Base-by-base conservation (phyloP, 192 early-diverging fungal species). In the Coemansia sp. region DNA sequence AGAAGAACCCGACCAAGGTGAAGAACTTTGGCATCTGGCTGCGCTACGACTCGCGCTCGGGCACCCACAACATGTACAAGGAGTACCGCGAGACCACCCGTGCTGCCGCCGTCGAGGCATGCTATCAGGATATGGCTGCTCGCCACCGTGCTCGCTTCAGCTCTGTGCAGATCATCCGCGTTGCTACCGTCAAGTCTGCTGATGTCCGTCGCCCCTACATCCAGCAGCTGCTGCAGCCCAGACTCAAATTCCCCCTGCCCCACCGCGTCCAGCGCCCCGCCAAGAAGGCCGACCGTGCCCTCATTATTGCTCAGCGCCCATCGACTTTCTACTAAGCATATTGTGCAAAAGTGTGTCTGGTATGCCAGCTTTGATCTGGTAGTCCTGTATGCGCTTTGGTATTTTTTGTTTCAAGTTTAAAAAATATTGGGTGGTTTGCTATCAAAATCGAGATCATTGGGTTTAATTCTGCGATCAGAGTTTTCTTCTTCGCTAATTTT, bases 41-140 rank as follows among this genome's bases (percentile, higher is more conserved):
- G 61, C 93, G 96, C 69, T 98, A 98, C 87, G 88, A 98, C 82
- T 98, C 96, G 58, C 92, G 96, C 79, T 95, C 93, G 40, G 96
- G 96, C 64, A 99, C 95, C 60, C 97, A 99, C 93, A 99, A 98
- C 91, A 98, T 98, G 94, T 98, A 98, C 91, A 98, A 98, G 90
- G 96, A 98, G 87, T 99, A 96, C 92, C 90, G 97, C 67, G 94
- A 97, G 84, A 80, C 97, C 66, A 81, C 85, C 68, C 90, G 97
- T 66, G 71, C 69, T 17, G 88, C 73, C 45, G 89, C 87, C 31
- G 87, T 89, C 14, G 69, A 82, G 57, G 36, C 85, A 8, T 86
- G 85, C 81, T 89, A 93, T 88, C 90, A 93, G 83, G 94, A 98
- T 82, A 96, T 98, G 96, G 94, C 96, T 66, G 89, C 96, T 51